phyloP scores from a whole-genome alignment of 2,329 filamentous ascomycete genomes.

The Thermoascus crustaceus region DNA sequence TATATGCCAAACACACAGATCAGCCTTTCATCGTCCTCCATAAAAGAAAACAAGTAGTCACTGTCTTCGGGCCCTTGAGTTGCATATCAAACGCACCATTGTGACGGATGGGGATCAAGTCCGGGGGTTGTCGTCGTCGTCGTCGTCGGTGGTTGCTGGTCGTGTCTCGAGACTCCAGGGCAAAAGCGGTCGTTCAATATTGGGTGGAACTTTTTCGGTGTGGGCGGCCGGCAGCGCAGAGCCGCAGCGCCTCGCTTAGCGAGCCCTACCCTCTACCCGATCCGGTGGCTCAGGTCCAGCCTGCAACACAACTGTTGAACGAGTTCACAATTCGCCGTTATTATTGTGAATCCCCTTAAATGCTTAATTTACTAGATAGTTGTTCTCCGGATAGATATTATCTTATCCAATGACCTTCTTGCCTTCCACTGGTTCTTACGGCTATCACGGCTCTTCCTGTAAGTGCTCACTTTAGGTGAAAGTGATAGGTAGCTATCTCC shows the following conservation, averaged over 20 bases:
- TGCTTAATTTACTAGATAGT: no score
- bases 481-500: no score
- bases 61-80: conserved; percentile 2
- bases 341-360: no score
- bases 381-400: no score
- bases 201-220: conserved; percentile 35
- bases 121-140: conserved; percentile 35
- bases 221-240: conserved; percentile 28
- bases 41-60: conserved; percentile 12
- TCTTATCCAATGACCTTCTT: no score
- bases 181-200: conserved; percentile 26
- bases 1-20: conserved; percentile 33
- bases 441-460: no score
- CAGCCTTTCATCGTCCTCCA: conserved; percentile 21
- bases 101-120: conserved; percentile 48
- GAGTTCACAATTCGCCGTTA: no score
- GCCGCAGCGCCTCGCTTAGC: conserved; percentile 37
- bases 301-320: no score
- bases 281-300: no score
- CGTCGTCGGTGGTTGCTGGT: conserved; percentile 39
- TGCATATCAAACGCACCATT: conserved; percentile 42
- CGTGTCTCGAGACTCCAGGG: conserved; percentile 34
- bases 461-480: no score
- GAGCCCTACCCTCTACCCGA: conserved; percentile 31
- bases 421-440: no score